phyloP scores from a whole-genome alignment of 331 rosid genomes.

The Prunus yedoensis region DNA sequence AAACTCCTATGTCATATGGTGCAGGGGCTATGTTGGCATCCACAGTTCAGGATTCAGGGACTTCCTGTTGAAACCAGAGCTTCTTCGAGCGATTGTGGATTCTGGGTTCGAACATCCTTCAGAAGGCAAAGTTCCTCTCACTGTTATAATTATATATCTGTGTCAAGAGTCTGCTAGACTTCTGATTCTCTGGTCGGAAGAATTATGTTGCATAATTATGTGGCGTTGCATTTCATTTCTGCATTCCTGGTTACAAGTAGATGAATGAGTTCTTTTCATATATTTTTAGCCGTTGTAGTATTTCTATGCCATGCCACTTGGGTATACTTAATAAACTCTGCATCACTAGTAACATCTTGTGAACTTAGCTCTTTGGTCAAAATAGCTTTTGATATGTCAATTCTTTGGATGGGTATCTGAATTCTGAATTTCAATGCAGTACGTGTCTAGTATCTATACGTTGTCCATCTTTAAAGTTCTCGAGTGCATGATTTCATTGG shows the following conservation, averaged over 20 bases:
- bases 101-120: constrained; percentile 99
- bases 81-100: constrained; percentile 94
- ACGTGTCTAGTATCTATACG: neutral
- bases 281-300: neutral
- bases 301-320: neutral
- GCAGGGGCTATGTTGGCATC: constrained; percentile 96
- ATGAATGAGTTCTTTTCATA: neutral
- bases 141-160: neutral
- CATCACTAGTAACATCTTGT: neutral
- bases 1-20: neutral
- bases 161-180: neutral
- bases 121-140: constrained; percentile 67
- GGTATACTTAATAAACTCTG: neutral
- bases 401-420: neutral
- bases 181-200: neutral
- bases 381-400: neutral
- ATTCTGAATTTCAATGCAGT: neutral
- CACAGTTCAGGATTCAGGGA: constrained; percentile 99
- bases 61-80: constrained; percentile 96
- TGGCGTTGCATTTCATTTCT: neutral
- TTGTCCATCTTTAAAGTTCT: neutral
- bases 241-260: neutral
- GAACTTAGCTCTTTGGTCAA: neutral
- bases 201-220: neutral
- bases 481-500: neutral